Evolutionary conservation across 257 asterid genomes (phyloP).

Genomic region (Penstemon davidsonii): DNA sequence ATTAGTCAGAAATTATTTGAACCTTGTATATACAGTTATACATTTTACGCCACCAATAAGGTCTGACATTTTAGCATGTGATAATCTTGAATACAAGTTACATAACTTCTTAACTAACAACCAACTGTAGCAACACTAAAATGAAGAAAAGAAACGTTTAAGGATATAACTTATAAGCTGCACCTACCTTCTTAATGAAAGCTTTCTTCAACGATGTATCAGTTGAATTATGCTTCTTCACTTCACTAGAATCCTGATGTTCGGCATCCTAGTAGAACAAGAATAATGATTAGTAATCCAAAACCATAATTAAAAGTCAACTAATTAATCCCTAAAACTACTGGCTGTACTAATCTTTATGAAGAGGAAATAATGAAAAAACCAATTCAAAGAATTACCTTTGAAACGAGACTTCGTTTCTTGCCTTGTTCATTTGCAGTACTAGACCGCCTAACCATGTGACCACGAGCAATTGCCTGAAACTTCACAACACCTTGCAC

Average conservation of each 20-base stretch:
- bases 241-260: constrained; percentile 26
- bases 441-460: constrained; percentile 33
- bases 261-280: constrained; percentile 34
- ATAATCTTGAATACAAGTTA: not conserved
- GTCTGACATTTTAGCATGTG: not conserved
- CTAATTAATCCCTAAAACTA: not conserved
- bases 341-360: not conserved
- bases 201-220: constrained; percentile 34
- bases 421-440: constrained; percentile 26
- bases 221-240: constrained; percentile 13
- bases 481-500: constrained; percentile 48
- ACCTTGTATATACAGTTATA: not conserved
- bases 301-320: not conserved
- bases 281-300: not conserved
- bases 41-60: not conserved
- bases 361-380: constrained; percentile 6
- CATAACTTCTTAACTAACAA: not conserved
- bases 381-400: constrained; percentile 28
- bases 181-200: constrained; percentile 38
- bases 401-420: constrained; percentile 4
- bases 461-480: constrained; percentile 52
- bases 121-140: not conserved
- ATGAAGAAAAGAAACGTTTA: constrained; percentile 3
- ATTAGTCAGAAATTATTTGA: not conserved
- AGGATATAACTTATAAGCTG: not conserved